A percentile compares a stretch with the other conserved stretches of the same genome.
Conservation (phyloP, 768 basidiomycete genomes). For the Rubroboletus pulcherrimus region DNA sequence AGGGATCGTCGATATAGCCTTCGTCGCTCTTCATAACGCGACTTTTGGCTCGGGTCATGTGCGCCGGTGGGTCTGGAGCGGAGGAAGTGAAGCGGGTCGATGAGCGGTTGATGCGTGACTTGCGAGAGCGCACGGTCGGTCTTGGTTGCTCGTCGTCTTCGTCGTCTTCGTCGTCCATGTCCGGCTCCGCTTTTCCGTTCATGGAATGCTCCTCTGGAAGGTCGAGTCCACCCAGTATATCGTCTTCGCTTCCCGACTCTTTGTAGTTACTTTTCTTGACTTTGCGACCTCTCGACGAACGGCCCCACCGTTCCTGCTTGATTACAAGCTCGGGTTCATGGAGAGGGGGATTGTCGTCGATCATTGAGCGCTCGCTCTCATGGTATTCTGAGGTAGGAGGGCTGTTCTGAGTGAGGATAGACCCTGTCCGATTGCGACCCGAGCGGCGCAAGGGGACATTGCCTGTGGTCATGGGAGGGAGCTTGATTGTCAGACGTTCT, state of each 20-base stretch:
- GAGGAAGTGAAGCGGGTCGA: slow-evolving; percentile 7
- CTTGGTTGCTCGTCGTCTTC: slow-evolving; percentile 28
- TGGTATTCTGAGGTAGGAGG: slow-evolving; percentile 31
- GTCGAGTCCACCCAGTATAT: slow-evolving; percentile 16
- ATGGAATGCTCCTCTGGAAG: slow-evolving; percentile 7
- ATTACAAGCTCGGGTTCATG: not conserved
- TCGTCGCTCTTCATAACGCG: slow-evolving; percentile 44
- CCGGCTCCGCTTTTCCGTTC: slow-evolving; percentile 20
- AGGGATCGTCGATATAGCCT: slow-evolving; percentile 47
- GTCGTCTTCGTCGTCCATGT: slow-evolving; percentile 31
- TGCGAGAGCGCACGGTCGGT: slow-evolving; percentile 14
- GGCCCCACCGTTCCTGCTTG: slow-evolving; percentile 14
- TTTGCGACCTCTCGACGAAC: slow-evolving; percentile 40
- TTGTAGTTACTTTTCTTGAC: slow-evolving; percentile 38
- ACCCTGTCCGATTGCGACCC: slow-evolving; percentile 18
- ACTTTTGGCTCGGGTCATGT: slow-evolving; percentile 26
- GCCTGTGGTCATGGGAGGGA: slow-evolving; percentile 18
- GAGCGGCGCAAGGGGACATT: slow-evolving; percentile 25
- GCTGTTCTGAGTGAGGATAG: slow-evolving; percentile 22
- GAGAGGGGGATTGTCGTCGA: slow-evolving; percentile 23
- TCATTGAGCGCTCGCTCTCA: slow-evolving; percentile 31
- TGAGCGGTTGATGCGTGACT: slow-evolving; percentile 25
- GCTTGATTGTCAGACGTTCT: slow-evolving; percentile 21
- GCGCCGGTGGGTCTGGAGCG: not conserved
- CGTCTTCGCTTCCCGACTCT: slow-evolving; percentile 48